Conservation (phyloP, 2,329 filamentous ascomycete genomes). For the Volutella citrinella region DNA sequence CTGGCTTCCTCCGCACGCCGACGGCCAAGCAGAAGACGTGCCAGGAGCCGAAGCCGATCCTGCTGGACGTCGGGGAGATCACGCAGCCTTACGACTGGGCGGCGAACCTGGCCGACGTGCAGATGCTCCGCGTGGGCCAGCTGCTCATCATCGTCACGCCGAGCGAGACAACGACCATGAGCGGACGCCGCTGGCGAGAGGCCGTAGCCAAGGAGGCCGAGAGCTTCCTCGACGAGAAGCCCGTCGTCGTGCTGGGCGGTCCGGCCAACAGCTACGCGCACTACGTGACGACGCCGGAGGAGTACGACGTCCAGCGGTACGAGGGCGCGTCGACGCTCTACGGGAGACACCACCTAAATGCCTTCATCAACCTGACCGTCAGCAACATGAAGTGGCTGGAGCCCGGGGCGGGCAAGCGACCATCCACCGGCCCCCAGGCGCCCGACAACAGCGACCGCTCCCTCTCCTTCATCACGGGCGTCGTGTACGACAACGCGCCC, state of each 20-base stretch:
- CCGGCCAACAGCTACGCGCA: slow-evolving; percentile 90
- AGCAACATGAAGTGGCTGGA: slow-evolving; percentile 47
- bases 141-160: slow-evolving; percentile 80
- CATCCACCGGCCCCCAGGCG: slow-evolving; percentile 58
- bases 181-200: slow-evolving; percentile 79
- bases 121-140: slow-evolving; percentile 80
- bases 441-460: slow-evolving; percentile 77
- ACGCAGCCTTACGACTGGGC: slow-evolving; percentile 78
- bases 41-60: slow-evolving; percentile 77
- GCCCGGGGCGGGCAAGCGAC: slow-evolving; percentile 34
- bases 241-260: slow-evolving; percentile 80
- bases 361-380: slow-evolving; percentile 85
- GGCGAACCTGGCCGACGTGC: slow-evolving; percentile 87
- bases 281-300: slow-evolving; percentile 75
- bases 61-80: slow-evolving; percentile 87
- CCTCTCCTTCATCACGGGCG: slow-evolving; percentile 75
- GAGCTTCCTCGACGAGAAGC: slow-evolving; percentile 47
- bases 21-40: slow-evolving; percentile 68
- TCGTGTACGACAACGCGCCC: slow-evolving; percentile 69
- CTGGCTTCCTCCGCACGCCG: slow-evolving; percentile 68
- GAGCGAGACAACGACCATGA: slow-evolving; percentile 90
- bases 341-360: slow-evolving; percentile 76
- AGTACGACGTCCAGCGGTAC: slow-evolving; percentile 83
- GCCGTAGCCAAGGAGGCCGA: slow-evolving; percentile 57
- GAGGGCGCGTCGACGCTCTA: slow-evolving; percentile 93